Conservation (phyloP, 768 basidiomycete genomes). For the Mrakia frigida region DNA sequence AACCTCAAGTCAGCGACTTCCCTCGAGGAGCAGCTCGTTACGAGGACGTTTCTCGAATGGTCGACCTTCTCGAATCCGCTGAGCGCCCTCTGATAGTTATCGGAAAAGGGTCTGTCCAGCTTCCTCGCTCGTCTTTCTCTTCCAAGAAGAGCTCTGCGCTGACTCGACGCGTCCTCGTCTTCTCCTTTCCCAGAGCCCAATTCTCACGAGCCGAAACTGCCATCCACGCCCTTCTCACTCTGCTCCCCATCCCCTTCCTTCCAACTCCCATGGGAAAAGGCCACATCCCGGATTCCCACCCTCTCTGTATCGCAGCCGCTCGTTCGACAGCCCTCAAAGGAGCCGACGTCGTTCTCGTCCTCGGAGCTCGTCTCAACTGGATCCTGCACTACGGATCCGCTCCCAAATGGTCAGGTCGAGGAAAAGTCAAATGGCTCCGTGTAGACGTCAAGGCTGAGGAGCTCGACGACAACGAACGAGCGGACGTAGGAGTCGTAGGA, state of each 20-base stretch:
- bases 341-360: conserved; percentile 36
- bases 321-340: conserved; percentile 33
- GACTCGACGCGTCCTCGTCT: background rate
- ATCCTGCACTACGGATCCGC: conserved; percentile 34
- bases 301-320: conserved; percentile 35
- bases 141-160: background rate
- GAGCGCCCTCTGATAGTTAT: conserved; percentile 35
- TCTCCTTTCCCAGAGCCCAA: conserved; percentile 29
- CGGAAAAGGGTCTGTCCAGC: conserved; percentile 34
- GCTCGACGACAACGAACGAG: conserved; percentile 33
- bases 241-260: conserved; percentile 34
- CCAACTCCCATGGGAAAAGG: conserved; percentile 37
- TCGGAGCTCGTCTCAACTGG: conserved; percentile 38
- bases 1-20: background rate
- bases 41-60: conserved; percentile 24
- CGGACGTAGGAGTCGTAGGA: conserved; percentile 33
- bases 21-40: conserved; percentile 16
- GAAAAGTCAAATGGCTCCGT: conserved; percentile 33
- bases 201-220: conserved; percentile 33
- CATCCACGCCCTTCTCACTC: conserved; percentile 25
- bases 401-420: conserved; percentile 33
- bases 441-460: conserved; percentile 34
- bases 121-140: background rate
- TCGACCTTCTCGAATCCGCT: conserved; percentile 31
- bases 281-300: conserved; percentile 34